Base-by-base conservation (phyloP, 805 yeast species). In the Yueomyces sinensis region DNA sequence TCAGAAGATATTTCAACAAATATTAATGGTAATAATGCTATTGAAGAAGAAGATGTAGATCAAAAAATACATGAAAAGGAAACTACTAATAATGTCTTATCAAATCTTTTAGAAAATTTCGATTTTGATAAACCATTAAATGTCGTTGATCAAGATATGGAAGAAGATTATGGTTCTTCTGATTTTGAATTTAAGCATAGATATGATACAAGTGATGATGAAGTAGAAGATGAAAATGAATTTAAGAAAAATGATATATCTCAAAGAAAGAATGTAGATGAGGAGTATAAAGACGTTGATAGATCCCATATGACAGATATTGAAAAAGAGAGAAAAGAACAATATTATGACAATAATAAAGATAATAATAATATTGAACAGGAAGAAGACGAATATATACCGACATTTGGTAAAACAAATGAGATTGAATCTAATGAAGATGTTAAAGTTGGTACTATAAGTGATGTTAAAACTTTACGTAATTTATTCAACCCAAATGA, bases 381-480 rank as follows among this genome's bases (percentile, higher is more conserved):
- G 17, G 52, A 46, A 13, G 58, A 60, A 17, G 68, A 65, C 3
- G 74, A 72, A 38, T 71, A 70, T 42, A 56, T 73, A 29, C 82
- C 82, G 9, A 61, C 65, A 0, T 75, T 74, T 47, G 38, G 47
- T 4, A 31, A 44, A 4, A 35, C 37, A 4, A 32, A 14, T 5
- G 31, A 33, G 13, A 23, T 32, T 5, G 33, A 16, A 17, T 24
- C 34, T 13, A 36, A 36, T 16, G 40, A 40, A 27, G 24, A 20
- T 7, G 36, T 37, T 9, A 32, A 22, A 3, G 43, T 41, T 15
- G 59, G 57, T 23, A 49, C 62, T 0, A 49, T 50, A 3, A 61
- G 66, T 35, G 66, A 65, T 36, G 76, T 86, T 0, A 87, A 79
- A 42, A 65, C 68, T 0, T 64, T 81, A 33, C 70, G 89, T 50